Base-by-base conservation (phyloP, 208 protist genomes). In the Leishmania lainsoni region DNA sequence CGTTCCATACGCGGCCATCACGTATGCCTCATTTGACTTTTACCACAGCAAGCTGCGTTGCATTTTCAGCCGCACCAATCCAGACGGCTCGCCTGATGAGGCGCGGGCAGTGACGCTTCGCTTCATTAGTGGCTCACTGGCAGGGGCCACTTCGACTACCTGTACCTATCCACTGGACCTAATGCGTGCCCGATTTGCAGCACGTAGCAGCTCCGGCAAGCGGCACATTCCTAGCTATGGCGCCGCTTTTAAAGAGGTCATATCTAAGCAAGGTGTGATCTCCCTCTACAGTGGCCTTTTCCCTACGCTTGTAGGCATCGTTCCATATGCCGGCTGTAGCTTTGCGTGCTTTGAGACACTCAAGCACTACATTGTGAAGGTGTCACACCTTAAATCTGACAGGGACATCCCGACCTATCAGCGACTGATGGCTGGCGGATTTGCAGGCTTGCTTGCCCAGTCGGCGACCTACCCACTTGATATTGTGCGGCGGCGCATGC, bases 111-210 rank as follows among this genome's bases (percentile, higher is more conserved):
- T 97, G 45, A 81, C 80, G 22, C 65, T 94, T 48, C 87, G 91
- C 61, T 98, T 97, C 77, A 76, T 96, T 22, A 93, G 92, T 66
- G 97, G 97, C 39, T 93, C 97, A 16, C 56, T 98, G 52, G 96
- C 97, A 12, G 98, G 98, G n/a, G 95, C 97, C 52, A 98, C 97
- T 2, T 91, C 96, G 32, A 95, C 95, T 9, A 91, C 94, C 20
- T 94, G 86, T 61, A 99, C 97, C 10, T 99, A 99, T 83, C 98
- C 98, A 29, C 86, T 99, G 2, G 98, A 99, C 78, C 83, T 99
- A 10, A 97, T 99, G 89, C 90, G 98, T 26, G 96, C 98, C 20
- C 80, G 97, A 65, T 92, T 98, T 75, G 94, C 96, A 1, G 94
- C 91, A 22, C 83, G 84, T 78, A 93, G 92, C 78, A 86, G 85